Evolutionary conservation across 805 yeast genomes (phyloP).

Genomic region (Yamadazyma endophytica): DNA sequence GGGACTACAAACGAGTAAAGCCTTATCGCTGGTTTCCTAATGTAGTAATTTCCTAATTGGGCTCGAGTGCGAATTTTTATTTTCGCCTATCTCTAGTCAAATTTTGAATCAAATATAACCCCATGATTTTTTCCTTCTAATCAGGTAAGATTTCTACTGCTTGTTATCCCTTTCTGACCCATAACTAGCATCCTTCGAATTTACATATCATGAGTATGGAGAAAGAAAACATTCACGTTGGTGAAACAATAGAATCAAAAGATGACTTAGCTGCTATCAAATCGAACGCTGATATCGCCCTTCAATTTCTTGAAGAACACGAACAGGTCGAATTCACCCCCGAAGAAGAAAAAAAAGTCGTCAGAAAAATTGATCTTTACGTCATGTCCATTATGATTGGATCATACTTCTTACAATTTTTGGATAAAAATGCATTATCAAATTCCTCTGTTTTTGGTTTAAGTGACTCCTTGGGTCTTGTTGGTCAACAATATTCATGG

Average conservation of each 20-base stretch:
- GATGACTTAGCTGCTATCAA: slow-evolving; percentile 2
- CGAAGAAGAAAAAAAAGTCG: slow-evolving; percentile 5
- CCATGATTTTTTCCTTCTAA: background rate
- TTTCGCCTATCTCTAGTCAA: slow-evolving; percentile 1
- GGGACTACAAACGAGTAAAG: too few species aligned
- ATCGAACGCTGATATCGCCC: slow-evolving; percentile 5
- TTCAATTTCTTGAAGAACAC: slow-evolving; percentile 3
- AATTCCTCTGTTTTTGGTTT: slow-evolving; percentile 30
- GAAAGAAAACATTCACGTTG: background rate
- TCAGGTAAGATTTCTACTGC: background rate
- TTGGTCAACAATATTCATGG: slow-evolving; percentile 22
- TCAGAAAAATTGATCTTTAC: slow-evolving; percentile 4
- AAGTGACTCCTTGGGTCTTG: slow-evolving; percentile 22
- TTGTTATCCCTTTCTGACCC: too few species aligned
- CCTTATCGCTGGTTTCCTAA: background rate
- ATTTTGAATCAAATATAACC: background rate
- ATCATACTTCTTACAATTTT: slow-evolving; percentile 3
- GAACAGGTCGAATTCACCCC: slow-evolving; percentile 4
- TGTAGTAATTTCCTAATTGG: background rate
- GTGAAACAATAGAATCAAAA: background rate
- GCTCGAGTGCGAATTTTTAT: too few species aligned
- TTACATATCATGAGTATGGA: background rate
- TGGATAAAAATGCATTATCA: slow-evolving; percentile 10
- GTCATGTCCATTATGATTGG: slow-evolving; percentile 2
- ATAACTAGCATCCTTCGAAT: too few species aligned